Percentiles rank a stretch among this genome's conserved stretches.
These are phyloP conservation scores for Paramecium tetraurelia DNA, from an alignment of 73 alveolate species.

Conservation along the genomic window DNA sequence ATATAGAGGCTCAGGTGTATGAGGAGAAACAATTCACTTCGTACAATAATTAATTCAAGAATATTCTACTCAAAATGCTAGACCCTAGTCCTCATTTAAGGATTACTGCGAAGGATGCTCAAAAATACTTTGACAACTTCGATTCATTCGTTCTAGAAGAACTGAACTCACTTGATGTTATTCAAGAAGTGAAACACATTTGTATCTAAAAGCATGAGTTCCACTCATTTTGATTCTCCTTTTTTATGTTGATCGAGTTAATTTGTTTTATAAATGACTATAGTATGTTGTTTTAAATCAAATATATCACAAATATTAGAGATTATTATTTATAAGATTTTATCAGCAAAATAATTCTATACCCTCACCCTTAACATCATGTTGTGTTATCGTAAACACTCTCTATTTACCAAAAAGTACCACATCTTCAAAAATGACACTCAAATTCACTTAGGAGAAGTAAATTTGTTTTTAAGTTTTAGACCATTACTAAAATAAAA, in stretches of 20 bases:
- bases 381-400: constrained; percentile 22
- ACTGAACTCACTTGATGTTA: not conserved
- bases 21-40: not conserved
- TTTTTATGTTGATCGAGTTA: not conserved
- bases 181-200: not conserved
- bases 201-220: not conserved
- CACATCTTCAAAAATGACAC: not conserved
- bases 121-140: not conserved
- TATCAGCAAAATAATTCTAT: not conserved
- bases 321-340: not conserved
- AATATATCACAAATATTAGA: not conserved
- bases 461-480: not conserved
- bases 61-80: not conserved
- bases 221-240: not conserved
- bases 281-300: not conserved
- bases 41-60: not conserved
- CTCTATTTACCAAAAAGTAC: not conserved
- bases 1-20: not conserved
- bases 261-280: not conserved
- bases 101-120: not conserved
- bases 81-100: not conserved
- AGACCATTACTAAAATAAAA: not conserved
- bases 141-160: not conserved
- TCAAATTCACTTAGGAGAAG: not conserved
- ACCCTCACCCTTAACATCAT: not conserved